A percentile compares a stretch with the other conserved stretches of the same genome.
Evolutionary conservation across 768 basidiomycete genomes (phyloP).

Genomic region (Fistulinella prunicolor): DNA sequence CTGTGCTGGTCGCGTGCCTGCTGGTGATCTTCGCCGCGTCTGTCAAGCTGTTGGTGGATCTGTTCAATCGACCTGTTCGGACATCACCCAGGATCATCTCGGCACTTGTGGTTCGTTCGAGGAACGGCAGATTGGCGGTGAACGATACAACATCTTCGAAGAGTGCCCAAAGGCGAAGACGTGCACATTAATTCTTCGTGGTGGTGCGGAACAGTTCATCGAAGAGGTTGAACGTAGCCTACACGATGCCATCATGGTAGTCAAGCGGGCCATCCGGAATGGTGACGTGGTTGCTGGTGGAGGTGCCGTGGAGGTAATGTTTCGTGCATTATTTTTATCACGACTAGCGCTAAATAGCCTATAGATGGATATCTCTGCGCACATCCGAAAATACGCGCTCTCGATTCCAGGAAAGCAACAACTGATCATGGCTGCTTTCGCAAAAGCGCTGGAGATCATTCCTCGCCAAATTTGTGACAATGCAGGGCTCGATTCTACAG

Average conservation of each 20-base stretch:
- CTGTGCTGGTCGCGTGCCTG: slow-evolving; percentile 93
- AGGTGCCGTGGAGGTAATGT: slow-evolving; percentile 87
- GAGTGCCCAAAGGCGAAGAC: slow-evolving; percentile 93
- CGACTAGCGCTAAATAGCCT: background rate
- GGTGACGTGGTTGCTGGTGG: slow-evolving; percentile 97
- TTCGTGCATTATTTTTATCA: background rate
- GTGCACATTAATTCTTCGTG: slow-evolving; percentile 89
- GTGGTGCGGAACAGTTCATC: slow-evolving; percentile 98
- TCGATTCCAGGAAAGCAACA: slow-evolving; percentile 96
- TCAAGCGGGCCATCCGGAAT: slow-evolving; percentile 93
- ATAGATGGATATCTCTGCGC: slow-evolving; percentile 96
- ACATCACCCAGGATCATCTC: slow-evolving; percentile 85
- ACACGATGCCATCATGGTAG: slow-evolving; percentile 99
- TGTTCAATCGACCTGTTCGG: slow-evolving; percentile 92
- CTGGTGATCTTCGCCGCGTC: slow-evolving; percentile 87
- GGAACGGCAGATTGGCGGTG: slow-evolving; percentile 94
- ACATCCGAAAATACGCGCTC: slow-evolving; percentile 86
- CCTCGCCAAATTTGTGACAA: slow-evolving; percentile 99
- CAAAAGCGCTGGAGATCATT: slow-evolving; percentile 95
- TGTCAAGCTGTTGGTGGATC: slow-evolving; percentile 95
- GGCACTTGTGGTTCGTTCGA: slow-evolving; percentile 93
- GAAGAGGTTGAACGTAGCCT: slow-evolving; percentile 96
- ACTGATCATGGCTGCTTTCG: slow-evolving; percentile 90
- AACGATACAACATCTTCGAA: slow-evolving; percentile 94
- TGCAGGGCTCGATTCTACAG: slow-evolving; percentile 95